Conservation (phyloP, 805 yeast species). For the Blastobotrys americana region DNA sequence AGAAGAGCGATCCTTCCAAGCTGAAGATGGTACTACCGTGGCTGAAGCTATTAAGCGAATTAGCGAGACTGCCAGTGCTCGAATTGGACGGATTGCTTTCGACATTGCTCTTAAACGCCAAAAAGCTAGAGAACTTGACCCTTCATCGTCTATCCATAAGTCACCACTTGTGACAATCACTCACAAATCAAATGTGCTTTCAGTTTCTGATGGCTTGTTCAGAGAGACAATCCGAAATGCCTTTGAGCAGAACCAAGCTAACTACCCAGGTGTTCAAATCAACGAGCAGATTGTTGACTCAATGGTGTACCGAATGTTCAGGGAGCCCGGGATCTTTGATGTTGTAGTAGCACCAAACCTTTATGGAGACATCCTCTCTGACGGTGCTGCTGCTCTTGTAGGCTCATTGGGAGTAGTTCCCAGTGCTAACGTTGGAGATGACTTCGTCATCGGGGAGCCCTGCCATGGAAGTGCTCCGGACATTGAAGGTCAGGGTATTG, state of each 20-base stretch:
- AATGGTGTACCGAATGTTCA: conserved; percentile 97
- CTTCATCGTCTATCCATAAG: conserved; percentile 34
- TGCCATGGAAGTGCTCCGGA: conserved; percentile 99
- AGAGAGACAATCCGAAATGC: conserved; percentile 72
- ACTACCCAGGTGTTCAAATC: conserved; percentile 52
- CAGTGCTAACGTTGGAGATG: conserved; percentile 94
- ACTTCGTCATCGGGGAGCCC: conserved; percentile 97
- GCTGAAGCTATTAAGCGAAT: conserved; percentile 98
- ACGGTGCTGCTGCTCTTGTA: conserved; percentile 91
- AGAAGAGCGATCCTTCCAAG: conserved; percentile 73
- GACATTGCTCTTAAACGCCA: conserved; percentile 92
- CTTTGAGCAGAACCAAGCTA: conserved; percentile 49
- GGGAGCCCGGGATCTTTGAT: conserved; percentile 95
- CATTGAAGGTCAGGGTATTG: conserved; percentile 82
- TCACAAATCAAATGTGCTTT: conserved; percentile 92
- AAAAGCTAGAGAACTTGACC: conserved; percentile 52
- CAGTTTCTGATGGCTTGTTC: conserved; percentile 91
- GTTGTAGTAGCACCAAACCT: conserved; percentile 98
- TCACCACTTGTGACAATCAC: conserved; percentile 81
- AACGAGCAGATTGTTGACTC: conserved; percentile 98
- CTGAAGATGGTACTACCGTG: conserved; percentile 75
- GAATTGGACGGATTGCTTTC: conserved; percentile 84
- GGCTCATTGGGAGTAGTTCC: conserved; percentile 98
- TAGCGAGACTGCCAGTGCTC: conserved; percentile 75
- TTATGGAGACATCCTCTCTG: conserved; percentile 95